Conservation (phyloP, 2,329 filamentous ascomycete genomes). For the Aaosphaeria pasadenensis region DNA sequence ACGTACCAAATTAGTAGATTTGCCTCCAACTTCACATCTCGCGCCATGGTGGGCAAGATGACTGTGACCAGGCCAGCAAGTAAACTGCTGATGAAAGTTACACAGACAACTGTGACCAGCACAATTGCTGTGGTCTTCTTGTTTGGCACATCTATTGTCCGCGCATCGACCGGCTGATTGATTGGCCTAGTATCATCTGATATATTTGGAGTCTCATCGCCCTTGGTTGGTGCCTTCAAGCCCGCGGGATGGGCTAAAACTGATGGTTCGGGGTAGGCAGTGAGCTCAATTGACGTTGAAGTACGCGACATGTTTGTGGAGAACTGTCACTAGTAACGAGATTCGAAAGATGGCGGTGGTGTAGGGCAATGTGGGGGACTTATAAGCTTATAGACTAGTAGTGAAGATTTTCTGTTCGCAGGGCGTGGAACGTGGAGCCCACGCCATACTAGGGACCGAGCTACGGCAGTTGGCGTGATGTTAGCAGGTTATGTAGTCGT, state of each 20-base stretch:
- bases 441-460: too few relatives aligned
- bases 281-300: conserved; percentile 25
- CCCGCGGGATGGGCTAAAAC: conserved; percentile 11
- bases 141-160: conserved; percentile 11
- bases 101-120: conserved; percentile 22
- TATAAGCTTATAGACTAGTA: too few relatives aligned
- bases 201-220: conserved; percentile 3
- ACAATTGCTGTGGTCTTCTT: conserved; percentile 26
- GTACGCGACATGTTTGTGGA: conserved; percentile 18
- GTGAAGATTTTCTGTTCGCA: too few relatives aligned
- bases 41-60: conserved; percentile 42
- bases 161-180: conserved; percentile 10
- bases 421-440: too few relatives aligned
- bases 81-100: conserved; percentile 23
- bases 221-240: conserved; percentile 8
- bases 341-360: too few relatives aligned
- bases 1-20: conserved; percentile 28
- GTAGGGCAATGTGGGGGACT: too few relatives aligned
- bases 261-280: conserved; percentile 5
- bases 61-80: conserved; percentile 41
- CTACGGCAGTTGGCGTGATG: too few relatives aligned
- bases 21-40: conserved; percentile 19
- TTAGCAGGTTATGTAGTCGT: too few relatives aligned
- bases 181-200: conserved; percentile 10
- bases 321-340: too few relatives aligned